Evolutionary conservation across 306 rosid species (phyloP), one percentile per base, ranked within the genome.

Genomic region (Acacia melanoxylon): DNA sequence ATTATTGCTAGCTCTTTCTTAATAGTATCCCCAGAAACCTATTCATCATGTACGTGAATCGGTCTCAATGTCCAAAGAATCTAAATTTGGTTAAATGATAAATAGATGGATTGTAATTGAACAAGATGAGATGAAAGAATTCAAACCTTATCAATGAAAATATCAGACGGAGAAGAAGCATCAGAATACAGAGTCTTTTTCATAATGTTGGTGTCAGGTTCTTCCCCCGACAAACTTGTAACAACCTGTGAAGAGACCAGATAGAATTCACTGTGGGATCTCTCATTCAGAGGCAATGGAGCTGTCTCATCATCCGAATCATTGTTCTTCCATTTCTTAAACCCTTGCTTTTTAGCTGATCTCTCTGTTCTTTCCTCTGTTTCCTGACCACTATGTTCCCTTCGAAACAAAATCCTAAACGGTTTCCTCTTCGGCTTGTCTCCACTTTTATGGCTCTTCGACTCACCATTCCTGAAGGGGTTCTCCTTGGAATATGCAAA

Each of bases 131-230:
- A 46, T 14, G 25, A 58, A 49, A 41, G 77, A 77, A 68, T 63
- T 22, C 54, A 12, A 79, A 95, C 99, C 99, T 95, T 95, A 11
- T 93, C 95, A 27, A 89, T 86, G 92, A 86, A 92, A 80, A 91
- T 89, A 88, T 92, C 97, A 68, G 97, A 91, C 14, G 97, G 91
- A 68, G 97, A 85, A 20, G 92, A 85, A 20, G 92, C 97, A 82
- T 90, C 89, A 58, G 89, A 86, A 78, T 88, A 92, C 84, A 93
- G 88, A 88, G 88, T 93, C 75, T 82, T 89, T 76, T 94, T 91
- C 22, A 93, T 86, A 9, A 83, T 78, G 82, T 87, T 91, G 20
- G 94, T 89, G 82, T 91, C 87, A 0, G 94, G 91, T 10, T 92
- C 96, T 69, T 92, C 91, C 37, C 92, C 94, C 3, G 83, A 59